Evolutionary conservation across 2,329 filamentous ascomycete genomes (phyloP).

Genomic region (Harringtonia aguacate): DNA sequence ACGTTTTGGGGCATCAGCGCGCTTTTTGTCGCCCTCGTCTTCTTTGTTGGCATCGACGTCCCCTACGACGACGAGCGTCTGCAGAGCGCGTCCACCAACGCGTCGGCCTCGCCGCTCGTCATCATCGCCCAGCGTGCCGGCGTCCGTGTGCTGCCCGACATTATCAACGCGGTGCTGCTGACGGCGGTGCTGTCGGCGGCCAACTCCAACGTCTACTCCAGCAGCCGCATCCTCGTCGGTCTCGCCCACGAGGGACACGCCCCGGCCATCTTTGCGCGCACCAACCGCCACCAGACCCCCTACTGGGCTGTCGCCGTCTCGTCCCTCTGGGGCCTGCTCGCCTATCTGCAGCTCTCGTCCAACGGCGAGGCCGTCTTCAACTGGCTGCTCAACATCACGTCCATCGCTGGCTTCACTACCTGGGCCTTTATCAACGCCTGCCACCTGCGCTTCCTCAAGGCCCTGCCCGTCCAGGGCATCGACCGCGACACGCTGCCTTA

Average conservation of each 20-base stretch:
- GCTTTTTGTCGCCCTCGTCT: constrained; percentile 53
- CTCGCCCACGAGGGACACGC: constrained; percentile 55
- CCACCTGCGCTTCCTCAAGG: constrained; percentile 56
- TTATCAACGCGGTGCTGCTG: constrained; percentile 70
- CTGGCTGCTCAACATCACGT: constrained; percentile 65
- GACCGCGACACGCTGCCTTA: constrained; percentile 49
- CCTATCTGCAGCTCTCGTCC: constrained; percentile 54
- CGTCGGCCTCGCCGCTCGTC: constrained; percentile 56
- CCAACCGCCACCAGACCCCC: constrained; percentile 52
- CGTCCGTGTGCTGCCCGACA: constrained; percentile 50
- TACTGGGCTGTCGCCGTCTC: constrained; percentile 47
- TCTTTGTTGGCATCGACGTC: constrained; percentile 59
- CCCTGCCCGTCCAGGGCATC: constrained; percentile 44
- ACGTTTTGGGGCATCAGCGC: constrained; percentile 66
- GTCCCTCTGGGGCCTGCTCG: constrained; percentile 50
- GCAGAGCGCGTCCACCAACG: constrained; percentile 33
- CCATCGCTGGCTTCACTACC: constrained; percentile 57
- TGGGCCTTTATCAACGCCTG: constrained; percentile 57
- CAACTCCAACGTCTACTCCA: constrained; percentile 67
- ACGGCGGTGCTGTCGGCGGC: constrained; percentile 71
- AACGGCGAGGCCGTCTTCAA: constrained; percentile 51
- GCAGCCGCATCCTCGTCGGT: constrained; percentile 56
- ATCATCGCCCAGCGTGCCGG: constrained; percentile 51
- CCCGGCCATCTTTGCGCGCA: constrained; percentile 46
- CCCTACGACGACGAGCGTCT: constrained; percentile 50